Evolutionary conservation across 805 yeast species (phyloP).

Genomic region (Yarrowia deformans): DNA sequence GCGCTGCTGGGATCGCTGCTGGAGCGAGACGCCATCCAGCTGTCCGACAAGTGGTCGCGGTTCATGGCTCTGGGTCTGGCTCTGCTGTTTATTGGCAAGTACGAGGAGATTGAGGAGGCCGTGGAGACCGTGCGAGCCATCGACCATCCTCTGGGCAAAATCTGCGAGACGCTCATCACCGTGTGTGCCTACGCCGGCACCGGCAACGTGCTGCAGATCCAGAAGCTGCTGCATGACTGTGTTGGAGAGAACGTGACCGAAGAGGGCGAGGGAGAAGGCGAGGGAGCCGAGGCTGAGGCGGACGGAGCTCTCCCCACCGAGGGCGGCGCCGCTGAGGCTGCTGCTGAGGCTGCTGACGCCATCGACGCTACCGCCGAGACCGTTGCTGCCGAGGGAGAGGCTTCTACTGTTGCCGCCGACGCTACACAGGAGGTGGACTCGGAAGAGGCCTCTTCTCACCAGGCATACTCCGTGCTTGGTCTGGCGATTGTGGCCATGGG

Average conservation of each 20-base stretch:
- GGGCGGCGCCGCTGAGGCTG: slow-evolving; percentile 44
- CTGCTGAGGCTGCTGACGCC: slow-evolving; percentile 45
- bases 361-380: slow-evolving; percentile 42
- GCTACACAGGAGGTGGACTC: slow-evolving; percentile 44
- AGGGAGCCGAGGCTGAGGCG: slow-evolving; percentile 55
- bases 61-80: slow-evolving; percentile 94
- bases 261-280: slow-evolving; percentile 52
- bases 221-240: slow-evolving; percentile 86
- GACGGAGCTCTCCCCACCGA: slow-evolving; percentile 46
- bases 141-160: slow-evolving; percentile 90
- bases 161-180: slow-evolving; percentile 86
- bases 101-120: slow-evolving; percentile 89
- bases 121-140: slow-evolving; percentile 92
- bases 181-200: slow-evolving; percentile 97
- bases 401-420: slow-evolving; percentile 45
- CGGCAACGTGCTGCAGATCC: slow-evolving; percentile 95
- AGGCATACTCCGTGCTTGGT: slow-evolving; percentile 93
- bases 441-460: slow-evolving; percentile 52
- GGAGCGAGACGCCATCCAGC: slow-evolving; percentile 80
- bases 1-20: slow-evolving; percentile 87
- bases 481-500: slow-evolving; percentile 96
- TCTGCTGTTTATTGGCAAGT: slow-evolving; percentile 88
- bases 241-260: slow-evolving; percentile 63
- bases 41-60: slow-evolving; percentile 84
- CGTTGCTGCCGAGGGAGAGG: slow-evolving; percentile 45